Percentiles rank a stretch among this genome's conserved stretches.
Conservation (phyloP, 23 red algal genomes). For the Gracilaria caudata region DNA sequence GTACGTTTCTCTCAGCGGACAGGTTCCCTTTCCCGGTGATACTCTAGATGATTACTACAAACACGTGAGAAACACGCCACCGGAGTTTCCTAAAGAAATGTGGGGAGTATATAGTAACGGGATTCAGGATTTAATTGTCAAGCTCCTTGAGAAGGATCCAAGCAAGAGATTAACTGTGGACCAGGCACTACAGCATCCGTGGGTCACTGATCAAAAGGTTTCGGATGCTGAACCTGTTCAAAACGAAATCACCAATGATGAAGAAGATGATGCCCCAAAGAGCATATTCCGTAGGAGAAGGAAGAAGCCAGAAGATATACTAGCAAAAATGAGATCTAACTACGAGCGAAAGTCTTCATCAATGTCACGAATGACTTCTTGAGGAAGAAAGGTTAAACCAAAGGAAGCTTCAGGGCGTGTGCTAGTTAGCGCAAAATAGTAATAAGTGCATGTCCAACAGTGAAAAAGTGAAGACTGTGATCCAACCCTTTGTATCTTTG, state of each 20-base stretch:
- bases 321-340: conserved; percentile 38
- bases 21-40: conserved; percentile 75
- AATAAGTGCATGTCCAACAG: too few species aligned
- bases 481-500: too few species aligned
- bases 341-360: not conserved
- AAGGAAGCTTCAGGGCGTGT: too few species aligned
- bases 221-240: conserved; percentile 5
- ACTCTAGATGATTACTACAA: conserved; percentile 61
- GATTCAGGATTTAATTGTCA: conserved; percentile 66
- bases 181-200: conserved; percentile 67
- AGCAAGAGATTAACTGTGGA: conserved; percentile 63
- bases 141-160: conserved; percentile 76
- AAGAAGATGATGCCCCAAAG: conserved; percentile 27
- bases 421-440: too few species aligned
- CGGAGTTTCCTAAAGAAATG: conserved; percentile 71
- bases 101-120: conserved; percentile 69
- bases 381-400: too few species aligned
- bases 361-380: not conserved
- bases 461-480: too few species aligned
- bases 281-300: conserved; percentile 48
- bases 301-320: conserved; percentile 38
- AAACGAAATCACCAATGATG: not conserved
- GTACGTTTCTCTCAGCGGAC: conserved; percentile 69
- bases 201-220: conserved; percentile 56
- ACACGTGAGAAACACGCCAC: conserved; percentile 28